Evolutionary conservation across 768 basidiomycete species (phyloP), one percentile per base, ranked within the genome.

Genomic region (Collybia mongolica): DNA sequence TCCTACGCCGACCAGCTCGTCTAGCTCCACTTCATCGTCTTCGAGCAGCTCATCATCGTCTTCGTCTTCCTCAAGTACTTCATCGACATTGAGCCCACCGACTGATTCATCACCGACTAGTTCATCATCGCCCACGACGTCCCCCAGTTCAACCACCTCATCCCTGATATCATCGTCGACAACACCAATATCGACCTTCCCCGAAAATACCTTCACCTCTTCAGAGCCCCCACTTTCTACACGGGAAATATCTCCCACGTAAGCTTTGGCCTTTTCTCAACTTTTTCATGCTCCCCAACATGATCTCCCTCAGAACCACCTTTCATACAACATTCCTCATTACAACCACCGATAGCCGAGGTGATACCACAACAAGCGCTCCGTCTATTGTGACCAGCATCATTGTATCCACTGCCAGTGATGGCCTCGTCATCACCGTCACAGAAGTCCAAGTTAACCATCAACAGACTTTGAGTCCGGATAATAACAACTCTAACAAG

Each of bases 381-480:
- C 86, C 88, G 15, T 66, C 79, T 6, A 59, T 75, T 23, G 62
- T 91, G 54, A 90, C 88, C 6, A 67, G 77, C 28, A 70, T 78
- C 11, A 59, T 80, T 35, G 82, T 77, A 5, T 77, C 80, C 20
- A 87, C 83, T 8, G 68, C 69, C 28, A 72, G 68, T 18, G 70
- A 81, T 56, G 88, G 88, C 12, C 57, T 62, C 12, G 58, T 75
- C 28, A 70, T 75, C 42, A 86, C 86, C 1, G 69, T 87, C 51
- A 91, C 89, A 0, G 72, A 82, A 58, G 67, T 83, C 18, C 69
- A 81, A 32, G 71, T 80, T n/a, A 90, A 90, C 60, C 32, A 32
- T 32, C 32, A 32, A 12, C 89, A 88, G 17, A 89, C 90, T 15
- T 74, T 90, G 36, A 78, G 71, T 46, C 67, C 80, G 11, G 71